phyloP scores from a whole-genome alignment of 106 monocot genomes.

The Apostasia shenzhenica region DNA sequence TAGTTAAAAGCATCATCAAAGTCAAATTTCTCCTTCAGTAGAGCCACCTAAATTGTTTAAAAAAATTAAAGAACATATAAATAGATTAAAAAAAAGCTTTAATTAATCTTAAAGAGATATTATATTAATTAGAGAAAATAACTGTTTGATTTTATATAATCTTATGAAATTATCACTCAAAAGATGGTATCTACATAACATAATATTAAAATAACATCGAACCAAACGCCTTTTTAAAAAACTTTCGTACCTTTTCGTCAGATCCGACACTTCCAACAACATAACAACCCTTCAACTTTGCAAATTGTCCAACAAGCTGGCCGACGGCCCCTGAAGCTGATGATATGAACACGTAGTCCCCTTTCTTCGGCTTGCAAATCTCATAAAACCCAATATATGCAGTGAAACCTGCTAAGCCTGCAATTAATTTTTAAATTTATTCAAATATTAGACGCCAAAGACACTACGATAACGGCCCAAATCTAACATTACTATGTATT shows the following conservation, averaged over 20 bases:
- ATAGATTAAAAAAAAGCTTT: background rate
- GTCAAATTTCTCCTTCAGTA: slow-evolving; percentile 27
- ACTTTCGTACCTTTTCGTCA: slow-evolving; percentile 6
- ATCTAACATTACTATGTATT: too few species aligned
- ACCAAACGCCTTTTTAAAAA: too few species aligned
- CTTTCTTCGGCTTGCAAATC: slow-evolving; percentile 16
- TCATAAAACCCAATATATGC: slow-evolving; percentile 18
- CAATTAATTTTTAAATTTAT: background rate
- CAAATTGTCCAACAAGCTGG: slow-evolving; percentile 16
- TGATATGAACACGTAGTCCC: slow-evolving; percentile 16
- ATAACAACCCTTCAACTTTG: slow-evolving; percentile 16
- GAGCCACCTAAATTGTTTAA: slow-evolving; percentile 17
- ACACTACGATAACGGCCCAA: too few species aligned
- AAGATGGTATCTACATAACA: too few species aligned
- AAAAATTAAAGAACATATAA: too few species aligned
- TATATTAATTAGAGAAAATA: too few species aligned
- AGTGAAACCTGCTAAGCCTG: slow-evolving; percentile 16
- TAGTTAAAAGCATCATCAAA: slow-evolving; percentile 50
- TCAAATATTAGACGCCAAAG: too few species aligned
- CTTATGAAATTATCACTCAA: too few species aligned
- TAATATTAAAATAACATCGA: too few species aligned
- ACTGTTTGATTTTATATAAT: too few species aligned
- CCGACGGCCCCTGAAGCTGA: slow-evolving; percentile 15
- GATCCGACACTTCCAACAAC: slow-evolving; percentile 17
- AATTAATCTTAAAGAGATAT: too few species aligned